A percentile compares a stretch with the other conserved stretches of the same genome.
Evolutionary conservation across 495 filamentous ascomycete genomes (phyloP).

Genomic region (Penicillium argentinense): DNA sequence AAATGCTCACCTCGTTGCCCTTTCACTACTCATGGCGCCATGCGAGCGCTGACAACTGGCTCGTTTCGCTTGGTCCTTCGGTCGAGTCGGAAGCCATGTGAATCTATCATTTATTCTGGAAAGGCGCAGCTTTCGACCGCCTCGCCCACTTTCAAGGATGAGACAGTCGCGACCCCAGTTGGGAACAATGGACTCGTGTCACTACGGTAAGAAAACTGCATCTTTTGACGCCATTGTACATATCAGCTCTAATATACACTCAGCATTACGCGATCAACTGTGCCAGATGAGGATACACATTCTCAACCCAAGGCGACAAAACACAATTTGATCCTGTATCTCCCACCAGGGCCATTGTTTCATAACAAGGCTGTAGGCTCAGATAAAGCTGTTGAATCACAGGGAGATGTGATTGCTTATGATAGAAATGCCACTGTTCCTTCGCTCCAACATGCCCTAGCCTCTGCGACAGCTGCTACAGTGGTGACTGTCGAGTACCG

Average conservation of each 20-base stretch:
- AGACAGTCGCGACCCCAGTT: constrained; percentile 26
- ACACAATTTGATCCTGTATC: constrained; percentile 39
- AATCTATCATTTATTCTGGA: too few relatives aligned
- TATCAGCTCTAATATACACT: neutral
- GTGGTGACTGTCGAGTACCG: constrained; percentile 46
- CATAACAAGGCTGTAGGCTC: neutral
- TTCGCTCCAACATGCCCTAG: constrained; percentile 26
- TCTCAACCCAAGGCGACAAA: neutral
- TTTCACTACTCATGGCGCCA: constrained; percentile 1
- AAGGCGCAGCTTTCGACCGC: neutral
- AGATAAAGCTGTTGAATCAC: neutral
- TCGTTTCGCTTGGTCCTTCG: neutral
- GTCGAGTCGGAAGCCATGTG: neutral
- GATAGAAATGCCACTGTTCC: neutral
- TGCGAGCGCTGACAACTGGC: constrained; percentile 11
- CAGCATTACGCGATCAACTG: constrained; percentile 29
- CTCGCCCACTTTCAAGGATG: neutral
- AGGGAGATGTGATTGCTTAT: neutral
- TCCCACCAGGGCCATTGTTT: constrained; percentile 41
- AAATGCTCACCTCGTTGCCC: neutral
- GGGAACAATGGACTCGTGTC: constrained; percentile 35
- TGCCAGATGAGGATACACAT: neutral
- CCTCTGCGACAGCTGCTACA: constrained; percentile 29
- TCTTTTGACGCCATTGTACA: neutral
- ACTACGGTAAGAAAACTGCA: constrained; percentile 22